Evolutionary conservation across 1,284 basidiomycete species (phyloP).

Genomic region (Kwoniella shivajii): DNA sequence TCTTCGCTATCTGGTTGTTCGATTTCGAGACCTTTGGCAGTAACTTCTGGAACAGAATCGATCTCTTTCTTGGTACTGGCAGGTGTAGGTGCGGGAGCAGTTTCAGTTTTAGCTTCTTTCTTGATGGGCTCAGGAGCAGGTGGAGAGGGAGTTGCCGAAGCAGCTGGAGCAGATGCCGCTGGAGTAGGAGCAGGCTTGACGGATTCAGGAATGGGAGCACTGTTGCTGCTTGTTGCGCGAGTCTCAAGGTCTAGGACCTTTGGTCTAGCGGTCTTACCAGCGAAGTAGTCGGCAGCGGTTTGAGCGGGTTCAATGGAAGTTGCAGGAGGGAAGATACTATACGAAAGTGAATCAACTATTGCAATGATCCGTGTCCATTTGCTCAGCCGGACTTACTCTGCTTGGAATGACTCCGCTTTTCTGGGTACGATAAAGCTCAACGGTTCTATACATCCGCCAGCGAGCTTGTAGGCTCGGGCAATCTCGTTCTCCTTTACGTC

Average conservation of each 20-base stretch:
- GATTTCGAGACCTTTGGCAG: conserved; percentile 44
- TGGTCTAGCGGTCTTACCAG: conserved; percentile 70
- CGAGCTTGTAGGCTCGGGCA: conserved; percentile 90
- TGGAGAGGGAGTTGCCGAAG: conserved; percentile 7
- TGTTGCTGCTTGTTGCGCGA: conserved; percentile 46
- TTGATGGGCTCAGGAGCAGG: conserved; percentile 14
- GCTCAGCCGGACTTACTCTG: conserved; percentile 39
- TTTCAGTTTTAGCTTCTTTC: conserved; percentile 20
- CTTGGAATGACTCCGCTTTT: conserved; percentile 59
- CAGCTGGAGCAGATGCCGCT: conserved; percentile 12
- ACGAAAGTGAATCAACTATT: background rate
- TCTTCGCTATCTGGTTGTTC: conserved; percentile 43
- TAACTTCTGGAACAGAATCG: conserved; percentile 26
- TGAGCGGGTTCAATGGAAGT: conserved; percentile 78
- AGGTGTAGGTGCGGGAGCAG: conserved; percentile 11
- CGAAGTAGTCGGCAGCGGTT: conserved; percentile 80
- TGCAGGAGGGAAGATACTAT: conserved; percentile 91
- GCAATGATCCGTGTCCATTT: background rate
- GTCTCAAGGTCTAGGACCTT: conserved; percentile 64
- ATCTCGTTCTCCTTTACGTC: conserved; percentile 92
- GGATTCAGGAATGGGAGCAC: conserved; percentile 52
- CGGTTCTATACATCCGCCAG: conserved; percentile 74
- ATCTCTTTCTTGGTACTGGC: conserved; percentile 17
- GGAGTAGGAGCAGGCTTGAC: conserved; percentile 15
- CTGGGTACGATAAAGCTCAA: conserved; percentile 92